Base-by-base conservation (phyloP, 805 yeast species). In the Debaryomyces tyrocola region DNA sequence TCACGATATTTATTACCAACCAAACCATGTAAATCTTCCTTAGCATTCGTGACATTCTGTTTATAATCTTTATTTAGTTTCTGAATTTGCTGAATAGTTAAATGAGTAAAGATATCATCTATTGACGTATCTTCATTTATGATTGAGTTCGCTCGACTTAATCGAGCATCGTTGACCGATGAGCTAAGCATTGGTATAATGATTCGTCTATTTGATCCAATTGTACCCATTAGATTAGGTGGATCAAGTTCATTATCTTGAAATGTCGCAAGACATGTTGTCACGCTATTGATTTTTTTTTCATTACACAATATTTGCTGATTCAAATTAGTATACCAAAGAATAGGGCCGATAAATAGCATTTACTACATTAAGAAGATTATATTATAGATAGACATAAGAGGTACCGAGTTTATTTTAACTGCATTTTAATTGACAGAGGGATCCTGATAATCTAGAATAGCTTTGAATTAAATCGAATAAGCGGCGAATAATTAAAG, bases 1-100 rank as follows among this genome's bases (percentile, higher is more conserved):
- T 72, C 76, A 39, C 78, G 56, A 57, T 73, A 73, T 44, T 73
- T 73, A 27, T 50, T 52, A 6, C 75, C 73, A 17, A 73, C 77
- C 40, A 73, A 58, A 4, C 52, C 44, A 46, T 72, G 76, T 12
- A 73, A 54, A 36, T 70, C 67, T 9, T 53, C 31, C 46, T 64
- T 64, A 46, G 75, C 69, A 11, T 50, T 40, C 4, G 47, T 49
- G n/a, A 64, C 66, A 27, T 56, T 57, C 6, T 46, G 48, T 31
- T 59, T 55, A 48, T 70, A 71, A 18, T 64, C 62, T 4, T 53
- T 46, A 37, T 63, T 63, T 20, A 70, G 52, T 20, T 47, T 47
- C 45, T 66, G 70, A 37, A 72, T 63, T 40, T 68, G 69, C 6
- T 61, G 57, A 6, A 73, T 62, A 14, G 67, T 54, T 37, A 60